phyloP scores from a whole-genome alignment of 768 basidiomycete genomes.

The Suillus spraguei region DNA sequence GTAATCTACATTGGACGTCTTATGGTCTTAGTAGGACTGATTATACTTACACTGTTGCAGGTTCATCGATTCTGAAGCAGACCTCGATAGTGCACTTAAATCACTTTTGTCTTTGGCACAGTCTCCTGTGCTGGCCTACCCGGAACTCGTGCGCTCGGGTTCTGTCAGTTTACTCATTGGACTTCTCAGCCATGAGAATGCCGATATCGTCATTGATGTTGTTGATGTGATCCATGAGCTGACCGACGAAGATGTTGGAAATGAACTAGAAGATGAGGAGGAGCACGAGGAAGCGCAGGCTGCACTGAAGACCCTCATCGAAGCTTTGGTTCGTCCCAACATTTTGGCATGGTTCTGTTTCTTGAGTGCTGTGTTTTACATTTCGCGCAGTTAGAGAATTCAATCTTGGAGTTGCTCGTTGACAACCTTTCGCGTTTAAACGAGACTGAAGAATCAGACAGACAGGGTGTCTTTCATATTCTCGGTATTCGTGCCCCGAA shows the following conservation, averaged over 20 bases:
- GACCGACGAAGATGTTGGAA: slow-evolving; percentile 94
- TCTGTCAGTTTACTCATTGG: slow-evolving; percentile 72
- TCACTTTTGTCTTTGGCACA: slow-evolving; percentile 88
- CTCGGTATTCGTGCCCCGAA: slow-evolving; percentile 52
- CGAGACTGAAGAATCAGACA: slow-evolving; percentile 88
- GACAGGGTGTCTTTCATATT: slow-evolving; percentile 91
- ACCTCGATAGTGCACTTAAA: slow-evolving; percentile 87
- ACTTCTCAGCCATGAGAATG: slow-evolving; percentile 93
- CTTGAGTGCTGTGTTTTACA: slow-evolving; percentile 9
- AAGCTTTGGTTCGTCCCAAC: slow-evolving; percentile 63
- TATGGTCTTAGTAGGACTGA: slow-evolving; percentile 11
- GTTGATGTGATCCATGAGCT: slow-evolving; percentile 92
- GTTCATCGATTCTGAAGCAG: slow-evolving; percentile 98
- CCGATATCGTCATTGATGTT: slow-evolving; percentile 95
- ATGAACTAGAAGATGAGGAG: slow-evolving; percentile 69
- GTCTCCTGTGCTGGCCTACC: slow-evolving; percentile 79
- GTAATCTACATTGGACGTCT: slow-evolving; percentile 41
- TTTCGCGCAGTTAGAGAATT: slow-evolving; percentile 68
- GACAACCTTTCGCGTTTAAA: slow-evolving; percentile 89
- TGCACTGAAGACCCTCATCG: slow-evolving; percentile 73
- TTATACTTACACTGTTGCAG: slow-evolving; percentile 41
- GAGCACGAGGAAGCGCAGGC: slow-evolving; percentile 62
- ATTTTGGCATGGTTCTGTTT: slow-evolving; percentile 2
- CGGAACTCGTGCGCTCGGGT: slow-evolving; percentile 83
- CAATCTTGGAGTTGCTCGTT: slow-evolving; percentile 85